Evolutionary conservation across 306 rosid genomes (phyloP).

Genomic region (Lathyrus oleraceus): DNA sequence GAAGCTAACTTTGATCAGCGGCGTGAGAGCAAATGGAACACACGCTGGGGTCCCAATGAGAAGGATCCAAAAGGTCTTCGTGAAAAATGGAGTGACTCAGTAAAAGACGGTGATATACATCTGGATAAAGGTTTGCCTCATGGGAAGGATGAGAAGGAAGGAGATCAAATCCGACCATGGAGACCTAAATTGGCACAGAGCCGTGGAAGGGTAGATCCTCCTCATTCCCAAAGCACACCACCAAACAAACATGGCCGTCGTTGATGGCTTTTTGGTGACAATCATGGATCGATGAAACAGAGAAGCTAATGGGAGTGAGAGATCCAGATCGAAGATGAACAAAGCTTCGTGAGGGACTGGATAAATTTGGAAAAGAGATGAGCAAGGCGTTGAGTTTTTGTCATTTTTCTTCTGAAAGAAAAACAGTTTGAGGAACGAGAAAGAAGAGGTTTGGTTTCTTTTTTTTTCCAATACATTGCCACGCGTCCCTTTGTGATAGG

Average conservation of each 20-base stretch:
- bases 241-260: slow-evolving; percentile 78
- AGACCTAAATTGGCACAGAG: slow-evolving; percentile 59
- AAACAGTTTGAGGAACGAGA: too few relatives aligned
- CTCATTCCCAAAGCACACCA: slow-evolving; percentile 53
- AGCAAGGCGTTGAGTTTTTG: too few relatives aligned
- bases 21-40: slow-evolving; percentile 98
- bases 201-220: slow-evolving; percentile 77
- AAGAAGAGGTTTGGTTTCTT: too few relatives aligned
- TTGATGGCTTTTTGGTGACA: too few relatives aligned
- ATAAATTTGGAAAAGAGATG: too few relatives aligned
- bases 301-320: too few relatives aligned
- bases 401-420: too few relatives aligned
- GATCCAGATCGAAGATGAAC: too few relatives aligned
- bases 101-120: slow-evolving; percentile 64
- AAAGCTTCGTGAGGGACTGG: too few relatives aligned
- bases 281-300: too few relatives aligned
- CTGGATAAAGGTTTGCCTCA: slow-evolving; percentile 62
- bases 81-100: slow-evolving; percentile 76
- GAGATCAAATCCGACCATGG: slow-evolving; percentile 90
- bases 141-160: slow-evolving; percentile 90
- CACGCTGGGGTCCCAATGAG: slow-evolving; percentile 97
- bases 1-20: slow-evolving; percentile 76
- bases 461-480: too few relatives aligned
- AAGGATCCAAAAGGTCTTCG: slow-evolving; percentile 70
- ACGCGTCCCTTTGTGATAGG: too few relatives aligned